Evolutionary conservation across 2,329 filamentous ascomycete species (phyloP).

Genomic region (Alternaria consortialis): DNA sequence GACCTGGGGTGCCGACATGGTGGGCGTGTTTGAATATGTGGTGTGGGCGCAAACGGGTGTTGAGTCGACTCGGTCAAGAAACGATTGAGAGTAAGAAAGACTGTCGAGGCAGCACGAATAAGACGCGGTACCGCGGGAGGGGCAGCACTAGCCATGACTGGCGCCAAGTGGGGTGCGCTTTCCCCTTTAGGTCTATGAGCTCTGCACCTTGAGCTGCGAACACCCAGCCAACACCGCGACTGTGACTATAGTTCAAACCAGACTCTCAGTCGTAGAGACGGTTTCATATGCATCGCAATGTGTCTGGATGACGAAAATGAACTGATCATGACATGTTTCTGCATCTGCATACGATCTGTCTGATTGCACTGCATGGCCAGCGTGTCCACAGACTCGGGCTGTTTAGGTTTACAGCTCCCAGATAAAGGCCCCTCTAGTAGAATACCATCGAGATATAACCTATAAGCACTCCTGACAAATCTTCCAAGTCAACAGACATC

Average conservation of each 20-base stretch:
- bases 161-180: constrained; percentile 2
- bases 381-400: background rate
- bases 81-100: constrained; percentile 9
- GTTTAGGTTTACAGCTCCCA: background rate
- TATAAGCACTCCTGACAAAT: background rate
- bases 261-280: background rate
- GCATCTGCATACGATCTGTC: background rate
- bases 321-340: background rate
- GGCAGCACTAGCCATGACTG: constrained; percentile 10
- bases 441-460: background rate
- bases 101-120: constrained; percentile 21
- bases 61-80: constrained; percentile 1
- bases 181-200: constrained; percentile 3
- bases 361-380: background rate
- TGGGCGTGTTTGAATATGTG: constrained; percentile 1
- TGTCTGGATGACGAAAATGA: background rate
- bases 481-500: background rate
- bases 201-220: constrained; percentile 19
- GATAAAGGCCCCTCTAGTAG: background rate
- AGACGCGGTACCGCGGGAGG: constrained; percentile 23
- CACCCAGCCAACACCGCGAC: constrained; percentile 1
- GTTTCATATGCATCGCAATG: background rate
- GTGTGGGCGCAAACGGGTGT: constrained; percentile 4
- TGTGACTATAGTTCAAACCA: background rate
- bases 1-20: constrained; percentile 32